Base-by-base conservation (phyloP, 805 yeast species). In the Jamesozyma spencerorum region DNA sequence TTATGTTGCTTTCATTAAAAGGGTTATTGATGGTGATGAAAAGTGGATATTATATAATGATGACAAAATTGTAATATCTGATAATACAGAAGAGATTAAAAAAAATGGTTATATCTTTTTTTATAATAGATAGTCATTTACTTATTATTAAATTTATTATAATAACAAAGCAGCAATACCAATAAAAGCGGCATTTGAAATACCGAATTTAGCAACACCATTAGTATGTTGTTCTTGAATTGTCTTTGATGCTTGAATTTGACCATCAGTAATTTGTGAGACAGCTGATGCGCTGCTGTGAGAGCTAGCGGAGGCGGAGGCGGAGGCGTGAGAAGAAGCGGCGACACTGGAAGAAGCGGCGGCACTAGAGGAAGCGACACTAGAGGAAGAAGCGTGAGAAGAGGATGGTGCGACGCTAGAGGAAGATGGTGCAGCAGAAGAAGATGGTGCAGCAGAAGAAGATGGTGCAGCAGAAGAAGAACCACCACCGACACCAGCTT, bases 1-100 rank as follows among this genome's bases (percentile, higher is more conserved):
- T 58, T 87, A 87, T 59, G 96, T 88, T 31, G 84, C 80, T 1
- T 87, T 82, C 52, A 66, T 84, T 26, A 72, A 68, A 41, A 73
- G 75, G 44, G 1, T 12, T 1, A 44, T 56, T 7, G 64, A 65
- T 2, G 71, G 66, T 2, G 57, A 51, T 39, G 55, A 47, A 11
- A 64, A 68, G 39, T 86, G 95, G 95, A 80, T 81, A 2, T 65
- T 87, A 33, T 88, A 77, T 64, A 87, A 87, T 55, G 97, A 87
- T 56, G 97, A 87, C 51, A 86, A 85, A 60, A 94, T 87, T 2
- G 90, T 82, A 7, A 53, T 66, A 10, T 69, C 66, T 6, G 68
- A 68, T 1, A 65, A 66, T 29, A 51, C 61, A 7, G 63, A 62
- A 17, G 78, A 72, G 44, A 60, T 73, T 55, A 65, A 67, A 47